Evolutionary conservation across 164 flowering plant genomes (phyloP), one percentile per base, ranked within the genome.

Genomic region (Cinnamomum chago): DNA sequence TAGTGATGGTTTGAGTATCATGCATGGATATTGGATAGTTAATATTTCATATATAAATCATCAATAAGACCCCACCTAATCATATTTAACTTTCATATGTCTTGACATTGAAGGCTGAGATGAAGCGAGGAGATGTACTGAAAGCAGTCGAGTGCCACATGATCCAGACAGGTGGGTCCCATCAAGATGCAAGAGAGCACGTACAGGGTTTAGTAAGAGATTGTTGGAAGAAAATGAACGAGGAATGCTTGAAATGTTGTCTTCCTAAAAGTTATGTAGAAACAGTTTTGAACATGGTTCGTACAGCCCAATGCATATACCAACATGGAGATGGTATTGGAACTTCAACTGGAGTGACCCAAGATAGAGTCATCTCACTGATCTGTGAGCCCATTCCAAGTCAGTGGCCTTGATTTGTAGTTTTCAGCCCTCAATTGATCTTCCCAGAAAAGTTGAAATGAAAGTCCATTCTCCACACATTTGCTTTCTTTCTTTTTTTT

Each of bases 311-410:
- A 0, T 70, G 70, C 47, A 79, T 79, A 33, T 80, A 67, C 33
- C 70, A 76, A 24, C 73, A 74, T 68, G 82, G 82, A 12, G 78
- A 77, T 64, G 82, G 79, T 13, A 81, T 76, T 11, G 77, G 81
- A 18, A 73, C 70, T 67, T 74, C 74, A 18, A 70, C 5, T 3
- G 79, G 77, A 55, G 71, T 72, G 52, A 79, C 72, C 4, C 28
- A 58, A 28, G 73, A 71, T 28, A 23, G 65, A 58, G 33, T 71
- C 18, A 10, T 28, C 47, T 58, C 73, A 3, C n/a, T 30, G 50
- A 58, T 71, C 66, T 30, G 28, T 11, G 65, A 71, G 30, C 73
- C 73, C 25, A 20, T 71, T 71, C 14, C 62, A 58, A 58, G 40
- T 0, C 40, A 35, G 9, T 35, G 40, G 40, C 40, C 40, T 35